A percentile compares a stretch with the other conserved stretches of the same genome.
Evolutionary conservation across 129 eudicot genomes (phyloP).

Genomic region (Solidago caesia): DNA sequence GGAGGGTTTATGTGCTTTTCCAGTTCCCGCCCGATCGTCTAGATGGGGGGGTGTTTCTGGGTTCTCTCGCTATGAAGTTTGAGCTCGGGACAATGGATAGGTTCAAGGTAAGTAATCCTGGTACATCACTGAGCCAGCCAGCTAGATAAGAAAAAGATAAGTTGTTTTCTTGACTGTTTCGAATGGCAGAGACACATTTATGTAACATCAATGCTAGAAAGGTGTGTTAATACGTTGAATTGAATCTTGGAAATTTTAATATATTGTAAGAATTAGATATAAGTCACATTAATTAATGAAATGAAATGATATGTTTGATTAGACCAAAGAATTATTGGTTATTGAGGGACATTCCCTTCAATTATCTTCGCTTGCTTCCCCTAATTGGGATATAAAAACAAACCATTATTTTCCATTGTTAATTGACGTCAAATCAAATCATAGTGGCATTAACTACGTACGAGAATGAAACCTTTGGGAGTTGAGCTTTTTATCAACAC

Average conservation of each 20-base stretch:
- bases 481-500: background rate
- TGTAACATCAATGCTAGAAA: background rate
- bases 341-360: constrained; percentile 13
- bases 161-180: no score
- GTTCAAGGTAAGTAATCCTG: no score
- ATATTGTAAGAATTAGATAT: constrained; percentile 2
- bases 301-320: constrained; percentile 18
- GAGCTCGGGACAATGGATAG: no score
- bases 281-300: constrained; percentile 2
- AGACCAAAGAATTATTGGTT: constrained; percentile 18
- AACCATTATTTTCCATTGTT: constrained; percentile 13
- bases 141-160: no score
- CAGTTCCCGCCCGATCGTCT: no score
- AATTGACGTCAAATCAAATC: constrained; percentile 22
- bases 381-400: constrained; percentile 29
- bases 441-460: background rate
- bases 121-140: no score
- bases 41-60: no score
- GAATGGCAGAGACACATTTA: no score
- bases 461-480: background rate
- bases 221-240: background rate
- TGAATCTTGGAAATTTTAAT: background rate
- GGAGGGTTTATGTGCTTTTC: no score
- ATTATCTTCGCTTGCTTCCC: constrained; percentile 21
- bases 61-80: no score